Base-by-base conservation (phyloP, 202 grass and related monocot species). In the Schoenoplectus tabernaemontani region DNA sequence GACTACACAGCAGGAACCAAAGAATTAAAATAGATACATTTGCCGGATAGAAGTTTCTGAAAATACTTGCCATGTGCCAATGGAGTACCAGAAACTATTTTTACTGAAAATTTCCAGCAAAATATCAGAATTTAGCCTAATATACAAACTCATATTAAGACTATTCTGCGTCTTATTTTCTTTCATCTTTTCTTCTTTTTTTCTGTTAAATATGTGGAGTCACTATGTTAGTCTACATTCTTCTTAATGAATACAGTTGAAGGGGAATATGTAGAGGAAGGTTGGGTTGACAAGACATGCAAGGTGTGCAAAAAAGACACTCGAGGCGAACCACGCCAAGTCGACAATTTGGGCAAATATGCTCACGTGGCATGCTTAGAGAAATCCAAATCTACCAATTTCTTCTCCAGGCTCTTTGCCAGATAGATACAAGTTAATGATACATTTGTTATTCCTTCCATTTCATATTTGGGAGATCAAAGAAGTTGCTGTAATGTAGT, bases 251-350 rank as follows among this genome's bases (percentile, higher is more conserved):
- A 59, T 28, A 56, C 58, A 95, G 90, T 98, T 16, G 90, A 95
- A 4, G 91, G 96, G 36, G 80, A 86, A 9, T 99, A 99, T 13
- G 96, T 99, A 61, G 96, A 99, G 78, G 91, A 99, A 20, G 96
- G 96, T 28, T 99, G 91, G 96, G 96, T 98, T 41, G 96, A 98
- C 28, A 98, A 95, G 85, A 92, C 90, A 54, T 99, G 96, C 88
- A 93, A 92, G 85, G 79, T 99, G 57, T 98, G 96, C 83, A 98
- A 88, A 78, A 86, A 98, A 81, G 95, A 98, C 83, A 98, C 95
- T 8, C 88, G 70, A 75, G 89, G 84, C 48, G 86, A 92, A 39
- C 89, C 95, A 64, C 89, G 95, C 46, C 89, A 98, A 59, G 89
- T 95, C 59, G 96, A 98, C 78, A 95, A 95, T 13, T 76, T 98